A percentile compares a stretch with the other conserved stretches of the same genome.
phyloP scores from a whole-genome alignment of 441 rosid genomes.

The Croton laevigatus region DNA sequence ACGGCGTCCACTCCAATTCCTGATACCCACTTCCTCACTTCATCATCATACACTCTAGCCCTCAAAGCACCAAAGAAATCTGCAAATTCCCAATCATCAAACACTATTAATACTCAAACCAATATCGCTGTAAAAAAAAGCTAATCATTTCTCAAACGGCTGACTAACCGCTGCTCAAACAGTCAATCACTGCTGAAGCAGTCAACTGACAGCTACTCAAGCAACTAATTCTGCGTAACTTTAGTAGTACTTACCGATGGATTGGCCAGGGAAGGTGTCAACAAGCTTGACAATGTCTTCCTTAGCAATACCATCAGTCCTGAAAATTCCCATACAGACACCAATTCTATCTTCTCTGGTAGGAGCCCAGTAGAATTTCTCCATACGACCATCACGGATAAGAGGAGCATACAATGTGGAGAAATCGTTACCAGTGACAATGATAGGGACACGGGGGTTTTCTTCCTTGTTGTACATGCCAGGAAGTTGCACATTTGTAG shows the following conservation, averaged over 20 bases:
- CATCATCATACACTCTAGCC: conserved; percentile 96
- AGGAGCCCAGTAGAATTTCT: conserved; percentile 99
- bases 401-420: conserved; percentile 92
- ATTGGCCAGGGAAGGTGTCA: conserved; percentile 95
- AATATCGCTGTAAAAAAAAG: too few species aligned
- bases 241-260: conserved; percentile 54
- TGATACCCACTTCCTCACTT: conserved; percentile 83
- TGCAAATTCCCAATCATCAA: conserved; percentile 18
- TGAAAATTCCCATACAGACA: conserved; percentile 87
- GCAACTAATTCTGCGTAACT: too few species aligned
- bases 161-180: too few species aligned
- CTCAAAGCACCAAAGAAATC: conserved; percentile 96
- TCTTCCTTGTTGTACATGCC: conserved; percentile 99
- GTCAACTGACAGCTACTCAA: too few species aligned
- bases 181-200: too few species aligned
- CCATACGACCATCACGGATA: conserved; percentile 99
- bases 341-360: conserved; percentile 93
- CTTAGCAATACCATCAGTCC: conserved; percentile 43
- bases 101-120: too few species aligned
- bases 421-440: conserved; percentile 95
- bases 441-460: conserved; percentile 88
- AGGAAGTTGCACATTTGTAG: conserved; percentile 89
- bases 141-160: too few species aligned
- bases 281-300: conserved; percentile 70
- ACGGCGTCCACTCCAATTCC: conserved; percentile 57